Percentiles rank a stretch among this genome's conserved stretches.
Evolutionary conservation across 2,329 filamentous ascomycete genomes (phyloP).

Genomic region (Aotearoamyces nothofagi): DNA sequence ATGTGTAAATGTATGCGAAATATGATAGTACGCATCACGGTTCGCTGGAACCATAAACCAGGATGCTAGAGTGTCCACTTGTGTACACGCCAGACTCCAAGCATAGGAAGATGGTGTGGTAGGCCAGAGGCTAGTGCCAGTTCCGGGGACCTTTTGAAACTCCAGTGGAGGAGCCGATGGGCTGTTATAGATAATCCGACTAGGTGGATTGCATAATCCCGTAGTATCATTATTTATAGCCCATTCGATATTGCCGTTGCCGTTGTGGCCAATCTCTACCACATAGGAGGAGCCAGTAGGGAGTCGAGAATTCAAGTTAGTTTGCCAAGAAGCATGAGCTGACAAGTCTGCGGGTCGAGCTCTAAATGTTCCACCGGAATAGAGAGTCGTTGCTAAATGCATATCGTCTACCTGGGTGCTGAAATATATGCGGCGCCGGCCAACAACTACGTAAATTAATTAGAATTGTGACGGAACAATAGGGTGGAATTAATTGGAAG

Average conservation of each 20-base stretch:
- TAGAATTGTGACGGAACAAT: background rate
- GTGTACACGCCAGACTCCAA: slow-evolving; percentile 22
- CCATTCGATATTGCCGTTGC: slow-evolving; percentile 33
- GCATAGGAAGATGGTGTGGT: slow-evolving; percentile 8
- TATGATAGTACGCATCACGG: slow-evolving; percentile 34
- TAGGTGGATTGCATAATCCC: no score
- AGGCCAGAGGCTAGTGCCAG: slow-evolving; percentile 31
- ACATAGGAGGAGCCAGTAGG: slow-evolving; percentile 32
- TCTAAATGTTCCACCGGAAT: slow-evolving; percentile 32
- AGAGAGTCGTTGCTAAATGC: slow-evolving; percentile 33
- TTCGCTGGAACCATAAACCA: slow-evolving; percentile 37
- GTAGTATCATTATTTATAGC: no score
- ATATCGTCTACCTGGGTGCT: slow-evolving; percentile 32
- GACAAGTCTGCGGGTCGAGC: slow-evolving; percentile 28
- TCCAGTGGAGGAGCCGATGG: no score
- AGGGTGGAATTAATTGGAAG: slow-evolving; percentile 1
- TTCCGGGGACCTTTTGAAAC: slow-evolving; percentile 29
- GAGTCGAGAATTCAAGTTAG: slow-evolving; percentile 26
- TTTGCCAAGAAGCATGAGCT: slow-evolving; percentile 26
- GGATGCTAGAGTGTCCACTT: slow-evolving; percentile 29
- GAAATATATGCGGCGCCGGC: slow-evolving; percentile 8
- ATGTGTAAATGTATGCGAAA: slow-evolving; percentile 48
- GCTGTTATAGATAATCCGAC: no score
- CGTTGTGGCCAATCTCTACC: slow-evolving; percentile 37
- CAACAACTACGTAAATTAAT: slow-evolving; percentile 5